Conservation (phyloP, 768 basidiomycete species). For the Lenzites betulinus region DNA sequence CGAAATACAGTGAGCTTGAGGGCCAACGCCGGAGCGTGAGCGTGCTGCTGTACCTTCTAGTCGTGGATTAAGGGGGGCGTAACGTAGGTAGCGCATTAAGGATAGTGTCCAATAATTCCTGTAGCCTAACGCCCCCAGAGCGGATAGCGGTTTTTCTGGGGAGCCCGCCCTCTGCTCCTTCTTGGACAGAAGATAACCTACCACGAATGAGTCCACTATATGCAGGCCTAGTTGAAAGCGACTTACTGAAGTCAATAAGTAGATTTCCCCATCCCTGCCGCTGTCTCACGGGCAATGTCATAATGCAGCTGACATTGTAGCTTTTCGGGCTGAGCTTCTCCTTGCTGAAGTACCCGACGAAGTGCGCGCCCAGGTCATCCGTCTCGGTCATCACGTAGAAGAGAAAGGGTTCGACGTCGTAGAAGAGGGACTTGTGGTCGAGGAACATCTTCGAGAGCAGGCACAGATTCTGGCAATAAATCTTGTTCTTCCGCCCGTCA, state of each 20-base stretch:
- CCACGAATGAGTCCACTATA: constrained; percentile 4
- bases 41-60: constrained; percentile 67
- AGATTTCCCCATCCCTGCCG: constrained; percentile 96
- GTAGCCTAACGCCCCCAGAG: constrained; percentile 92
- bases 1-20: constrained; percentile 8
- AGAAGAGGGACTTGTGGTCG: constrained; percentile 97
- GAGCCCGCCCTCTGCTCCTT: constrained; percentile 90
- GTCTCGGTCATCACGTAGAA: constrained; percentile 97
- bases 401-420: constrained; percentile 98
- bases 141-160: constrained; percentile 95
- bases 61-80: constrained; percentile 58
- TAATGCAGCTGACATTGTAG: constrained; percentile 98
- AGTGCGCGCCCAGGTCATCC: constrained; percentile 87
- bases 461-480: constrained; percentile 98
- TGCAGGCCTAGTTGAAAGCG: background rate
- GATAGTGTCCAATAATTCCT: constrained; percentile 92
- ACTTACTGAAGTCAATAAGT: constrained; percentile 97
- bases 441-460: constrained; percentile 98
- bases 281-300: constrained; percentile 96
- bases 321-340: constrained; percentile 96
- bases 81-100: constrained; percentile 75
- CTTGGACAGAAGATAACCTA: constrained; percentile 94
- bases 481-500: constrained; percentile 98
- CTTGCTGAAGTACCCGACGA: constrained; percentile 98
- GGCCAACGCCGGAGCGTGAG: constrained; percentile 1